These are phyloP conservation scores for Cutaneotrichosporon dermatis DNA, from an alignment of 1,284 basidiomycete genomes.

Conservation along the genomic window DNA sequence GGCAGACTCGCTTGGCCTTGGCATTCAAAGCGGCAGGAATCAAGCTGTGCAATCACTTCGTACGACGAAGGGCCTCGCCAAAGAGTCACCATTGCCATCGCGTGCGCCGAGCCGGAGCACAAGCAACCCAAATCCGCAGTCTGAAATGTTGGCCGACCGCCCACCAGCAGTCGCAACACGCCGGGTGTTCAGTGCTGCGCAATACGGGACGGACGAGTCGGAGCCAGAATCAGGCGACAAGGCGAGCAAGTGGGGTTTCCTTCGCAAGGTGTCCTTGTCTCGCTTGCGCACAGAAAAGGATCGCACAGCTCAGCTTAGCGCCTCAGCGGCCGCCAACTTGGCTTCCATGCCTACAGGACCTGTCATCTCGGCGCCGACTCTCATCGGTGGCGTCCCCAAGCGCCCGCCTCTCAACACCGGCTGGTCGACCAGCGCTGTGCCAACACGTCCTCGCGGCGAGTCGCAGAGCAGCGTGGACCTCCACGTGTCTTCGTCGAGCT, in stretches of 20 bases:
- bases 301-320: constrained; percentile 20
- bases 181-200: constrained; percentile 15
- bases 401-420: constrained; percentile 9
- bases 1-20: constrained; percentile 6
- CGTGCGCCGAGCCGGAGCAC: constrained; percentile 9
- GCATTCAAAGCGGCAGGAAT: background rate
- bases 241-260: constrained; percentile 71
- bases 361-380: constrained; percentile 31
- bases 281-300: constrained; percentile 25
- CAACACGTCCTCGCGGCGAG: background rate
- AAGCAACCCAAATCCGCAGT: constrained; percentile 7
- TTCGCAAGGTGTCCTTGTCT: constrained; percentile 95
- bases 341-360: constrained; percentile 33
- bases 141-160: constrained; percentile 7
- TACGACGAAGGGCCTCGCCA: background rate
- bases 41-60: background rate
- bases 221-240: constrained; percentile 1
- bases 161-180: constrained; percentile 2
- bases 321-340: constrained; percentile 36
- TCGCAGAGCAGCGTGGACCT: constrained; percentile 12
- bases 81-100: background rate
- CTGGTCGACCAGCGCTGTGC: constrained; percentile 15
- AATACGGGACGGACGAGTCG: constrained; percentile 4
- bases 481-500: no score
- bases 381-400: constrained; percentile 3